Percentiles rank a stretch among this genome's conserved stretches.
These are phyloP conservation scores for Hansfordia pulvinata DNA, from an alignment of 2,329 filamentous ascomycete species.

Conservation along the genomic window DNA sequence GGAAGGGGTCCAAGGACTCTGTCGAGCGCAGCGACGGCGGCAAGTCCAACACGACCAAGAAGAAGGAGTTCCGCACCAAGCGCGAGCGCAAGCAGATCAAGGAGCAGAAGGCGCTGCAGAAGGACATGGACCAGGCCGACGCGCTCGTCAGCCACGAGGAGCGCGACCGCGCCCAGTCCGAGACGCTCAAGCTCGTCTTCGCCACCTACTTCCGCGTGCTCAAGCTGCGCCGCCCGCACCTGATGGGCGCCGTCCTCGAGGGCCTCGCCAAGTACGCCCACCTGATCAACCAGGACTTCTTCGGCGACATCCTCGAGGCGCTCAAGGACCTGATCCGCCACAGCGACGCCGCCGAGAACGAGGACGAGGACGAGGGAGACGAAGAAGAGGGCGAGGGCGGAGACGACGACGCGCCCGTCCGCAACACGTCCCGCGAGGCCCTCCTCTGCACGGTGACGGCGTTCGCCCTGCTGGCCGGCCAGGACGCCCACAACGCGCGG, in stretches of 20 bases:
- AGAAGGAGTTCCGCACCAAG: slow-evolving; percentile 82
- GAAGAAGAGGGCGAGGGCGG: slow-evolving; percentile 25
- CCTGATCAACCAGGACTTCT: slow-evolving; percentile 98
- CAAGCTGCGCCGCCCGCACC: slow-evolving; percentile 63
- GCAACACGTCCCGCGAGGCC: slow-evolving; percentile 73
- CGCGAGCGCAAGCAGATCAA: slow-evolving; percentile 69
- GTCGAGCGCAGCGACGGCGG: slow-evolving; percentile 41
- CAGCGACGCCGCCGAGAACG: slow-evolving; percentile 43
- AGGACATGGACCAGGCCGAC: slow-evolving; percentile 87
- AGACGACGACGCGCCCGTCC: slow-evolving; percentile 32
- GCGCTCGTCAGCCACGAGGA: slow-evolving; percentile 86
- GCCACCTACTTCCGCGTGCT: slow-evolving; percentile 89
- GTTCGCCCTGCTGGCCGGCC: slow-evolving; percentile 88
- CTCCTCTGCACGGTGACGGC: slow-evolving; percentile 93
- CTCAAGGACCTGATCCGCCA: slow-evolving; percentile 83
- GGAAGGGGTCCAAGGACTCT: slow-evolving; percentile 66
- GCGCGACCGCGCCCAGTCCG: slow-evolving; percentile 83
- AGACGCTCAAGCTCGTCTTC: slow-evolving; percentile 93
- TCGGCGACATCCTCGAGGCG: slow-evolving; percentile 87
- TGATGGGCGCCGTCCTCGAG: slow-evolving; percentile 96
- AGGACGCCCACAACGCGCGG: slow-evolving; percentile 79
- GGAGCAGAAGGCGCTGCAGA: slow-evolving; percentile 77
- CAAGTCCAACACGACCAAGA: slow-evolving; percentile 38
- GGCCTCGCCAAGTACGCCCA: slow-evolving; percentile 89
- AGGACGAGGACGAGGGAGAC: slow-evolving; percentile 25